These are phyloP conservation scores for Cutaneotrichosporon sp. DNA, from an alignment of 1,284 basidiomycete species.

Conservation along the genomic window DNA sequence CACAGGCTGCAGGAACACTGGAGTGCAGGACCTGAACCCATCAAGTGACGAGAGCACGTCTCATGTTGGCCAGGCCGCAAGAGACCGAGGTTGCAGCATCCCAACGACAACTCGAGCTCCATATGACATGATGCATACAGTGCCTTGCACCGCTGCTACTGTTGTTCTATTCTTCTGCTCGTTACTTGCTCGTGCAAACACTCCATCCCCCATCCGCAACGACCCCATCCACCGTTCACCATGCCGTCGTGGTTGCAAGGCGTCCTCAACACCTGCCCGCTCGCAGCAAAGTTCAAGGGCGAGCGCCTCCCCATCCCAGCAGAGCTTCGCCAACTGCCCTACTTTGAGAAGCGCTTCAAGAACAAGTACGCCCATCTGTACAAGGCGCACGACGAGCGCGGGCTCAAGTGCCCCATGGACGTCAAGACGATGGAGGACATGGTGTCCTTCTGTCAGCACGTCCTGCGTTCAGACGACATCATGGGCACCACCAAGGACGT, in stretches of 20 bases:
- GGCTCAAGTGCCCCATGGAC: constrained; percentile 9
- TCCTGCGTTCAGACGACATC: constrained; percentile 7
- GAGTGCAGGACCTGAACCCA: neutral
- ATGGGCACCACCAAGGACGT: constrained; percentile 3
- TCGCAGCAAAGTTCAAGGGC: constrained; percentile 2
- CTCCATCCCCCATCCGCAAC: neutral
- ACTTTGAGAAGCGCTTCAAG: constrained; percentile 10
- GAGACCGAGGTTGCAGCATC: neutral
- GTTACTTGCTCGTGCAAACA: neutral
- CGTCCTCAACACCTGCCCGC: constrained; percentile 3
- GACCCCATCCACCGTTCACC: neutral
- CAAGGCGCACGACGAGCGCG: constrained; percentile 5
- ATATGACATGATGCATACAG: neutral
- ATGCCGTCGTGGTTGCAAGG: constrained; percentile 7
- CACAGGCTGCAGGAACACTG: neutral
- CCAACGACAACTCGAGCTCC: neutral
- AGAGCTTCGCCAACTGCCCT: constrained; percentile 1
- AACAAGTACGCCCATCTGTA: constrained; percentile 10
- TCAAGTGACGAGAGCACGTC: constrained; percentile 1
- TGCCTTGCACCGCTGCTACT: neutral
- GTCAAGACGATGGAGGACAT: constrained; percentile 6
- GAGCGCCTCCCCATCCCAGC: constrained; percentile 2
- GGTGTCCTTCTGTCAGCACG: constrained; percentile 9
- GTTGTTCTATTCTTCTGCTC: neutral
- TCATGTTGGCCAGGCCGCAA: neutral